These are phyloP conservation scores for Leccinum fibrillosum DNA, from an alignment of 768 basidiomycete genomes.

Conservation along the genomic window DNA sequence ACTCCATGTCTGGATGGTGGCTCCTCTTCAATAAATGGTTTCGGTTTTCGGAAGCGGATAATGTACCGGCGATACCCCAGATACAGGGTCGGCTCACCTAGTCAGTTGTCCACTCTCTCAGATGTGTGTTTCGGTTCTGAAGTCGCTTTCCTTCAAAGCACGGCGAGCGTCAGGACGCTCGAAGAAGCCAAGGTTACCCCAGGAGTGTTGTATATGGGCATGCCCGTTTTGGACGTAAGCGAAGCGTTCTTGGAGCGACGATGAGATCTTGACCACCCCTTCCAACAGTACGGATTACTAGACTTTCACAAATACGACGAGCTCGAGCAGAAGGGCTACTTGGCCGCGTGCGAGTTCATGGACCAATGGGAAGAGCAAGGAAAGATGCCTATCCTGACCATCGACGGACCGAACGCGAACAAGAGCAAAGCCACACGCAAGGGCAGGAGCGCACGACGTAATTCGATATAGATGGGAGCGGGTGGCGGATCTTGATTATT, in stretches of 20 bases:
- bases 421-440: conserved; percentile 51
- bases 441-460: conserved; percentile 74
- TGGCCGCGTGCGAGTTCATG: conserved; percentile 66
- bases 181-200: conserved; percentile 92
- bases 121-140: not conserved
- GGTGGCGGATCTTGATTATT: not conserved
- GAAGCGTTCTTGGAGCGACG: no score
- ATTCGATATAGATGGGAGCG: conserved; percentile 47
- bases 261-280: not conserved
- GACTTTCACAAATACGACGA: conserved; percentile 90
- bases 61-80: conserved; percentile 86
- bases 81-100: conserved; percentile 94
- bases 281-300: conserved; percentile 79
- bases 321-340: conserved; percentile 78
- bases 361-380: conserved; percentile 82
- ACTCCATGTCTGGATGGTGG: conserved; percentile 96
- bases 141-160: conserved; percentile 44
- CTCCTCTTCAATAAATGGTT: conserved; percentile 91
- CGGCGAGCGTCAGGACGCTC: conserved; percentile 91
- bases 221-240: conserved; percentile 90
- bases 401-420: conserved; percentile 51
- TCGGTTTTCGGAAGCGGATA: conserved; percentile 75
- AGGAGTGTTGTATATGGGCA: conserved; percentile 86
- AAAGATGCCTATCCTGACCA: conserved; percentile 68
- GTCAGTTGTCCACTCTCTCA: conserved; percentile 45